Evolutionary conservation across 805 yeast genomes (phyloP).

Genomic region (Wickerhamiella kazuoi): DNA sequence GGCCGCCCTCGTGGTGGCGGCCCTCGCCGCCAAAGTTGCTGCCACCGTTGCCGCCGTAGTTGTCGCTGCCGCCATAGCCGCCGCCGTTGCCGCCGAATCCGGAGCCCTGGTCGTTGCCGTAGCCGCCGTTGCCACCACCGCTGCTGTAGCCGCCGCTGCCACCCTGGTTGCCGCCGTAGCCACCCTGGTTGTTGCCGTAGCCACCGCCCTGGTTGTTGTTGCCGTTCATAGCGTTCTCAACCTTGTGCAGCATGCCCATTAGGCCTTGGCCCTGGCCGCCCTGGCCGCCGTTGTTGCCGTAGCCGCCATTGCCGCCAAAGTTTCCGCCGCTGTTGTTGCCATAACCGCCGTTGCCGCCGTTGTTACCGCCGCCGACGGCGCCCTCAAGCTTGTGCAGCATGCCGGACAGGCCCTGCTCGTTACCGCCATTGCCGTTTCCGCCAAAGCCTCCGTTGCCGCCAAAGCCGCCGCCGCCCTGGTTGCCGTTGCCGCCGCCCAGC

Average conservation of each 20-base stretch:
- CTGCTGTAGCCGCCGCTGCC: conserved; percentile 7
- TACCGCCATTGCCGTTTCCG: conserved; percentile 14
- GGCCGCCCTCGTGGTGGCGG: conserved; percentile 6
- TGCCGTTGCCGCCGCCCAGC: conserved; percentile 1
- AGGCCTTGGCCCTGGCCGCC: conserved; percentile 14
- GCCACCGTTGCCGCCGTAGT: conserved; percentile 7
- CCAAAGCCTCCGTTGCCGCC: conserved; percentile 8
- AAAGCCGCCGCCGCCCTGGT: conserved; percentile 1
- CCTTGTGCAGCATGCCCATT: conserved; percentile 8
- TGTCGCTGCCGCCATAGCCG: conserved; percentile 5
- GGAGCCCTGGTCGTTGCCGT: conserved; percentile 6
- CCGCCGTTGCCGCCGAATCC: conserved; percentile 2
- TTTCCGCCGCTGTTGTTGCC: conserved; percentile 8
- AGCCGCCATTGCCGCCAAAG: conserved; percentile 10
- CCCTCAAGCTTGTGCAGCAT: conserved; percentile 1
- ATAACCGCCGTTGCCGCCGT: conserved; percentile 11
- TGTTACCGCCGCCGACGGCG: not conserved
- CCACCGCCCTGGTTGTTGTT: conserved; percentile 16
- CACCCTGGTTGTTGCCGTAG: conserved; percentile 17
- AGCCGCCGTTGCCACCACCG: conserved; percentile 11
- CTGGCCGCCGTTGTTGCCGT: conserved; percentile 1
- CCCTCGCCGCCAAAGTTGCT: conserved; percentile 12
- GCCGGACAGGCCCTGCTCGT: conserved; percentile 16
- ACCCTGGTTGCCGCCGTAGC: conserved; percentile 15
- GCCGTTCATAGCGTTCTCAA: conserved; percentile 10